Conservation (phyloP, 495 filamentous ascomycete genomes). For the Penicillium ucsense region DNA sequence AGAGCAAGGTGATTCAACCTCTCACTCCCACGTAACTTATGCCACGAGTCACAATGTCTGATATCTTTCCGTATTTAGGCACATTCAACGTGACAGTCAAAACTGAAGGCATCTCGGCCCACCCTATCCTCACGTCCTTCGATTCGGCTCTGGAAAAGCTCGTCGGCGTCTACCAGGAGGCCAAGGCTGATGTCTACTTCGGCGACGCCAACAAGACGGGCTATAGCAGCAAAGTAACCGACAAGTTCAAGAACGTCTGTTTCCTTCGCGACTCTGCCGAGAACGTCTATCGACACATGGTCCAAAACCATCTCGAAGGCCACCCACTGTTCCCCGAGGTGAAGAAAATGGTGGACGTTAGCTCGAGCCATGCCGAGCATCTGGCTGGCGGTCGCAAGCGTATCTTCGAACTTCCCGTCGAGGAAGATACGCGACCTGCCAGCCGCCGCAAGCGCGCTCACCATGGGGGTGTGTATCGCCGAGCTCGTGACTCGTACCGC, state of each 20-base stretch:
- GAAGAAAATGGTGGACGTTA: slow-evolving; percentile 15
- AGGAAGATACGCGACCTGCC: background rate
- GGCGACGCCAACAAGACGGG: slow-evolving; percentile 7
- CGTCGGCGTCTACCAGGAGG: slow-evolving; percentile 24
- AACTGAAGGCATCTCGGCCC: background rate
- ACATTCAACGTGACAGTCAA: background rate
- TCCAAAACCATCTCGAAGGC: slow-evolving; percentile 8
- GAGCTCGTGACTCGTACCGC: background rate
- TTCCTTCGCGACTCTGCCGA: slow-evolving; percentile 43
- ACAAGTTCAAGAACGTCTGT: slow-evolving; percentile 23
- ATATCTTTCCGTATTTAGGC: too few relatives aligned
- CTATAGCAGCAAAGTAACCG: slow-evolving; percentile 1
- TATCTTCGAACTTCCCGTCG: slow-evolving; percentile 23
- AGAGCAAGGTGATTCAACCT: background rate
- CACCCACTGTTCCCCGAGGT: slow-evolving; percentile 25
- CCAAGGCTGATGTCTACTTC: slow-evolving; percentile 29
- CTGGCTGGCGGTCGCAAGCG: slow-evolving; percentile 36
- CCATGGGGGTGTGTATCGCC: background rate
- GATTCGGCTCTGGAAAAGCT: slow-evolving; percentile 17
- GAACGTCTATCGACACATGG: slow-evolving; percentile 31
- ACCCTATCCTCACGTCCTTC: background rate
- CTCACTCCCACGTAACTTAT: background rate
- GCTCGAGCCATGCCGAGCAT: slow-evolving; percentile 24
- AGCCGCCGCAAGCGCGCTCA: background rate
- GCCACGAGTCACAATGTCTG: too few relatives aligned